phyloP scores from a whole-genome alignment of 495 filamentous ascomycete species.

The Pseudevernia furfuracea region DNA sequence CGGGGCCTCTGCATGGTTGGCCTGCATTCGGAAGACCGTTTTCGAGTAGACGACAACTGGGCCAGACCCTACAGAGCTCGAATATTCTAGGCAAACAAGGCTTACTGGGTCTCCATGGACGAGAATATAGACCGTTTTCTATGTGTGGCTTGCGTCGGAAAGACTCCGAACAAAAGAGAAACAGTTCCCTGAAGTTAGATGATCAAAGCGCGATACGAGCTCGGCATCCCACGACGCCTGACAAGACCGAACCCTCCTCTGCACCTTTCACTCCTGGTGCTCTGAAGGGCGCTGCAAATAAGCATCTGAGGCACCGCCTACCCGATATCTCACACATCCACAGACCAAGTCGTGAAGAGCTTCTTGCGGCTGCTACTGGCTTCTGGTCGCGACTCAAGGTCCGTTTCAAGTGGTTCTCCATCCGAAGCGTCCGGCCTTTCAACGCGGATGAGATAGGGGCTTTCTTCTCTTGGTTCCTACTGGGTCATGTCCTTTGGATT shows the following conservation, averaged over 20 bases:
- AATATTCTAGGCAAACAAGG: not conserved
- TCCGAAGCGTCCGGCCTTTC: conserved; percentile 89
- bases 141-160: not conserved
- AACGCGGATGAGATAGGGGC: conserved; percentile 92
- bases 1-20: not conserved
- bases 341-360: conserved; percentile 85
- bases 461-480: conserved; percentile 87
- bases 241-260: not conserved
- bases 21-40: not conserved
- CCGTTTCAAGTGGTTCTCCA: conserved; percentile 95
- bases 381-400: conserved; percentile 89
- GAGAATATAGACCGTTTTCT: not conserved
- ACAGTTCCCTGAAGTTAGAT: not conserved
- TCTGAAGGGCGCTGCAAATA: conserved; percentile 22
- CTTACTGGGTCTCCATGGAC: not conserved
- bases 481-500: conserved; percentile 92
- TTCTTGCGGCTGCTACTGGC: conserved; percentile 82
- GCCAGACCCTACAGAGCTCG: not conserved
- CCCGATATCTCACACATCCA: conserved; percentile 65
- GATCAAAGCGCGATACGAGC: not conserved
- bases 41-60: not conserved
- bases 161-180: not conserved
- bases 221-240: not conserved
- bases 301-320: conserved; percentile 55
- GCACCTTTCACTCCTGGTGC: not conserved